Conservation (phyloP, 768 basidiomycete genomes). For the Sporobolomyces phaffii region DNA sequence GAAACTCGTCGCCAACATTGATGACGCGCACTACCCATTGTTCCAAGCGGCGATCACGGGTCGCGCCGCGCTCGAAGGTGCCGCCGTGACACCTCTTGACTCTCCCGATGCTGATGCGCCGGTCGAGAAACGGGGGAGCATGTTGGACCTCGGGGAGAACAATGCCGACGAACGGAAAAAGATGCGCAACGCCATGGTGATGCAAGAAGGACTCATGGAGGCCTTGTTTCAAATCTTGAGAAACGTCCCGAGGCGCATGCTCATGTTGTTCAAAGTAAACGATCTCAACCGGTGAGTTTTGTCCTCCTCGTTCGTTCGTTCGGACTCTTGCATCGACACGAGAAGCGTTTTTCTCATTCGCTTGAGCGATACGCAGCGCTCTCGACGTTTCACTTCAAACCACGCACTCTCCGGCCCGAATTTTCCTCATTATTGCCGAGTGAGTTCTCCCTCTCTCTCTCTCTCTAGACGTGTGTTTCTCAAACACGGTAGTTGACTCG, state of each 20-base stretch:
- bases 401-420: slow-evolving; percentile 65
- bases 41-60: slow-evolving; percentile 91
- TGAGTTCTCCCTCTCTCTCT: slow-evolving; percentile 48
- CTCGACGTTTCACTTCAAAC: slow-evolving; percentile 62
- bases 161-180: slow-evolving; percentile 71
- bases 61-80: slow-evolving; percentile 65
- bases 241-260: slow-evolving; percentile 62
- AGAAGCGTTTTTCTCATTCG: no score
- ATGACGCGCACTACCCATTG: slow-evolving; percentile 65
- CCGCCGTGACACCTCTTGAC: slow-evolving; percentile 44
- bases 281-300: slow-evolving; percentile 31
- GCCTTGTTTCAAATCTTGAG: slow-evolving; percentile 84
- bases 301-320: no score
- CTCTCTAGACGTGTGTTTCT: no score
- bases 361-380: slow-evolving; percentile 18
- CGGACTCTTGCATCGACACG: no score
- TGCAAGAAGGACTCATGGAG: slow-evolving; percentile 70
- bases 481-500: no score
- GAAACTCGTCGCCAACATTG: slow-evolving; percentile 78
- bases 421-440: slow-evolving; percentile 85
- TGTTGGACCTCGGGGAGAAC: slow-evolving; percentile 69
- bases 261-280: slow-evolving; percentile 51
- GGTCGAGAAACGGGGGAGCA: slow-evolving; percentile 53
- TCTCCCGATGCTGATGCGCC: slow-evolving; percentile 36
- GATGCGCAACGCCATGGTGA: slow-evolving; percentile 73